Percentiles rank a stretch among this genome's conserved stretches.
Evolutionary conservation across 805 yeast genomes (phyloP).

Genomic region (Wickerhamiella kurtzmanii): DNA sequence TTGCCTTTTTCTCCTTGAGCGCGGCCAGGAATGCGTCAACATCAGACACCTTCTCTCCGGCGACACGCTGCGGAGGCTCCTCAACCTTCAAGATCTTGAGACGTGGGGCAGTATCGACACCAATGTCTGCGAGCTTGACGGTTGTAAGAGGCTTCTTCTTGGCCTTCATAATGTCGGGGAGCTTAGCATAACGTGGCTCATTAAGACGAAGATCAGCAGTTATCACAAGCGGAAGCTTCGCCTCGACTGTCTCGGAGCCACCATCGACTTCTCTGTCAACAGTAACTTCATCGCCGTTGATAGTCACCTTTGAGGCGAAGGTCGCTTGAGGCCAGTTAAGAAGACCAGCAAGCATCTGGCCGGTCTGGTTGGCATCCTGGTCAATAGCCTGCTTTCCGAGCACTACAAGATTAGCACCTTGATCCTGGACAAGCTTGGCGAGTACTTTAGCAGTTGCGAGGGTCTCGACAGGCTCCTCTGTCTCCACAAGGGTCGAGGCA

Average conservation of each 20-base stretch:
- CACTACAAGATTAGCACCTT: conserved; percentile 63
- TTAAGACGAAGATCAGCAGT: conserved; percentile 91
- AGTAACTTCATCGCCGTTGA: conserved; percentile 37
- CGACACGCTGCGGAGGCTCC: conserved; percentile 73
- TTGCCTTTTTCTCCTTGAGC: conserved; percentile 51
- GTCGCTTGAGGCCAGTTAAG: conserved; percentile 96
- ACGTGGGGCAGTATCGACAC: conserved; percentile 50
- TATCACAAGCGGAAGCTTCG: conserved; percentile 69
- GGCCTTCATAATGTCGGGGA: conserved; percentile 97
- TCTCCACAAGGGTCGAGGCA: conserved; percentile 66
- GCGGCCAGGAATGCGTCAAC: conserved; percentile 75
- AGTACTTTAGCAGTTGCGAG: conserved; percentile 78
- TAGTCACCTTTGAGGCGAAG: conserved; percentile 74
- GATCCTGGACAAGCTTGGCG: conserved; percentile 53
- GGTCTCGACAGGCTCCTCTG: conserved; percentile 69
- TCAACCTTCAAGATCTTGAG: conserved; percentile 57
- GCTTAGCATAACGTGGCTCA: conserved; percentile 88
- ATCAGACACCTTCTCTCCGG: conserved; percentile 65
- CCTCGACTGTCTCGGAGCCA: conserved; percentile 71
- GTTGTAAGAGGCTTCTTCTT: conserved; percentile 84
- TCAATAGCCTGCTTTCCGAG: conserved; percentile 96
- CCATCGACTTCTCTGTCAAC: conserved; percentile 94
- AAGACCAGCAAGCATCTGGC: conserved; percentile 90
- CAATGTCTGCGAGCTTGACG: conserved; percentile 50
- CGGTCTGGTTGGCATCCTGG: conserved; percentile 89